phyloP scores from a whole-genome alignment of 495 filamentous ascomycete genomes.

The Neurospora africana region DNA sequence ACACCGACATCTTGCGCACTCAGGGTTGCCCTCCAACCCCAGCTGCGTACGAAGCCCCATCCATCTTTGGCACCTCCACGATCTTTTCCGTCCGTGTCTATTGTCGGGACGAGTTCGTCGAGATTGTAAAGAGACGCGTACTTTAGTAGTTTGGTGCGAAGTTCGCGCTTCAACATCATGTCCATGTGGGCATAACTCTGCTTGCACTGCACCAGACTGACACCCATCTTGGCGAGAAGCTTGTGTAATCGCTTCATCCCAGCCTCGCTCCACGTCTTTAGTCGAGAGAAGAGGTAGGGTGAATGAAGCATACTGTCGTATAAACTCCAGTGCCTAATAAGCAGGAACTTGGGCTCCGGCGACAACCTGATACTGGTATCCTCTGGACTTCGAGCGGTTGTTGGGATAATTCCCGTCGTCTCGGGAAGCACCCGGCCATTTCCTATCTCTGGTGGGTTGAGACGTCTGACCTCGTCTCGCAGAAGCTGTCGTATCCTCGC shows the following conservation, averaged over 20 bases:
- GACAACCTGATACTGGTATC: slow-evolving; percentile 89
- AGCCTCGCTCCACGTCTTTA: slow-evolving; percentile 89
- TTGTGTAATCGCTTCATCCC: slow-evolving; percentile 91
- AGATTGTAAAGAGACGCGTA: slow-evolving; percentile 87
- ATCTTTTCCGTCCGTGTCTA: slow-evolving; percentile 47
- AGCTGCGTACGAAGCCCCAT: slow-evolving; percentile 94
- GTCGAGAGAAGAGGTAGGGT: slow-evolving; percentile 80
- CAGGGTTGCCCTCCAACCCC: slow-evolving; percentile 94
- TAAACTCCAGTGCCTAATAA: slow-evolving; percentile 91
- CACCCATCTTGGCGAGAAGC: slow-evolving; percentile 94
- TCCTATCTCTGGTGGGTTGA: slow-evolving; percentile 72
- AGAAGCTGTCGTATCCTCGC: slow-evolving; percentile 75
- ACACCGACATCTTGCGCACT: slow-evolving; percentile 87
- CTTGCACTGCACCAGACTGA: slow-evolving; percentile 84
- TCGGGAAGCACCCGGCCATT: slow-evolving; percentile 40
- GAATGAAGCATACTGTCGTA: slow-evolving; percentile 99
- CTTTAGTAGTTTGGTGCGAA: slow-evolving; percentile 76
- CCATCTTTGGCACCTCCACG: slow-evolving; percentile 60
- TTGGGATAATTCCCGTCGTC: slow-evolving; percentile 69
- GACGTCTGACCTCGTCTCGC: slow-evolving; percentile 85
- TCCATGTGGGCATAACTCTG: slow-evolving; percentile 98
- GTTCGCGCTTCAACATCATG: slow-evolving; percentile 83
- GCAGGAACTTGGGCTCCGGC: slow-evolving; percentile 86
- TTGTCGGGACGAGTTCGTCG: slow-evolving; percentile 74
- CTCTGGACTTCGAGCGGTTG: slow-evolving; percentile 75